Conservation (phyloP, 805 yeast genomes). For the Ogataea saltuana region DNA sequence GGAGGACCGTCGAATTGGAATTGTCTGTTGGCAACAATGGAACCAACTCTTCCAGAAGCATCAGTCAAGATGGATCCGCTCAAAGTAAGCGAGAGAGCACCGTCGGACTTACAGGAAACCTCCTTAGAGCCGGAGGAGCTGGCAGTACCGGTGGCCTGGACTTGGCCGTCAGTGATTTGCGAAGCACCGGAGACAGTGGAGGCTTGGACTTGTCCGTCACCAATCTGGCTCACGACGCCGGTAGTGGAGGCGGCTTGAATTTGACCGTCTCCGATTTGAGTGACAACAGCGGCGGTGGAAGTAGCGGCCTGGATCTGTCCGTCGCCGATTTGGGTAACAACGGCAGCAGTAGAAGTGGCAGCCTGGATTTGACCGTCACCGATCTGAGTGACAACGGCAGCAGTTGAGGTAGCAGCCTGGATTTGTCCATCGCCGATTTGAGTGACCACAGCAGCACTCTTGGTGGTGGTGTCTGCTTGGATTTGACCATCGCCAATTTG, state of each 20-base stretch:
- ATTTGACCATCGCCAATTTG: conserved; percentile 52
- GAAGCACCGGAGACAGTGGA: conserved; percentile 35
- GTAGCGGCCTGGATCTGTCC: conserved; percentile 37
- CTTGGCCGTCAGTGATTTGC: conserved; percentile 50
- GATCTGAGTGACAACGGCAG: conserved; percentile 40
- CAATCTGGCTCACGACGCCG: conserved; percentile 43
- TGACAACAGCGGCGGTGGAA: conserved; percentile 32
- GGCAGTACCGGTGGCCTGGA: conserved; percentile 37
- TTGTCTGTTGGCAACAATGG: conserved; percentile 63
- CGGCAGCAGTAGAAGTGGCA: conserved; percentile 35
- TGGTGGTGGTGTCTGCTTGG: conserved; percentile 42
- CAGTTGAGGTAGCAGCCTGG: conserved; percentile 37
- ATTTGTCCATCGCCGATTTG: conserved; percentile 28
- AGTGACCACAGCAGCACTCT: conserved; percentile 34
- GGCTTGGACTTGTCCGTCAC: conserved; percentile 48
- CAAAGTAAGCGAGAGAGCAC: conserved; percentile 46
- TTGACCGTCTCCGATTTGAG: conserved; percentile 42
- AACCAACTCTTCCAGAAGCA: conserved; percentile 52
- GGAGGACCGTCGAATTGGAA: conserved; percentile 69
- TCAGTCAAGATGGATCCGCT: conserved; percentile 46
- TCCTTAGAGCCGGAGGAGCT: conserved; percentile 19
- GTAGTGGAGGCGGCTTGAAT: conserved; percentile 38
- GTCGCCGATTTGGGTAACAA: conserved; percentile 34
- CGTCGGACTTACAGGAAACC: conserved; percentile 38
- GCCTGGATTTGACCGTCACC: conserved; percentile 53